phyloP scores from a whole-genome alignment of 495 filamentous ascomycete species.

The Usnea hakonensis region DNA sequence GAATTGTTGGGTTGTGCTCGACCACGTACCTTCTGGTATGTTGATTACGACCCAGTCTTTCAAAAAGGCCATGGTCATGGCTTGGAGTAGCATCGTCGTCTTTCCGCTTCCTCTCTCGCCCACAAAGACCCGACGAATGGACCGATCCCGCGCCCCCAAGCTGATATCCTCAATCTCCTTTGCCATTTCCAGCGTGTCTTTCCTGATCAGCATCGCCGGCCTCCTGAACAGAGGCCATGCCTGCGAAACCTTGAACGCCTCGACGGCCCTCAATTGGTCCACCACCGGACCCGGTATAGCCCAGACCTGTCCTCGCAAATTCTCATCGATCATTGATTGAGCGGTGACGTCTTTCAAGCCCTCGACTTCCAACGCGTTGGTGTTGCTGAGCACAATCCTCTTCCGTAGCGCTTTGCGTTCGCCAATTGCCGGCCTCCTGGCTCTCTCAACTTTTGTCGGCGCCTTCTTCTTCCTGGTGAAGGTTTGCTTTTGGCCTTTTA shows the following conservation, averaged over 20 bases:
- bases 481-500: constrained; percentile 30
- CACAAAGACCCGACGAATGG: constrained; percentile 58
- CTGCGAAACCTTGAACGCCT: constrained; percentile 89
- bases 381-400: constrained; percentile 83
- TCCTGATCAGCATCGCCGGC: constrained; percentile 66
- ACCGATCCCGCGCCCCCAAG: constrained; percentile 37
- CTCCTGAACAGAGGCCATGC: constrained; percentile 78
- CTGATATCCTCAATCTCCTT: constrained; percentile 49
- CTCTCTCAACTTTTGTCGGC: constrained; percentile 31
- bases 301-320: constrained; percentile 55
- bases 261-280: constrained; percentile 68
- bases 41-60: constrained; percentile 84
- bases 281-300: constrained; percentile 61
- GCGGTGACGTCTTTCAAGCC: constrained; percentile 53
- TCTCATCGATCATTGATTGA: constrained; percentile 45
- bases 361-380: constrained; percentile 72
- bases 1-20: background rate
- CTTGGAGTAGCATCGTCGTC: constrained; percentile 77
- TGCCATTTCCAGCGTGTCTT: constrained; percentile 64
- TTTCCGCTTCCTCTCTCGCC: constrained; percentile 74
- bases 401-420: constrained; percentile 84
- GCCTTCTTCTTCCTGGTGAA: constrained; percentile 47
- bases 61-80: constrained; percentile 70
- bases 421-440: constrained; percentile 54
- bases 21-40: constrained; percentile 82